Percentiles rank a stretch among this genome's conserved stretches.
These are phyloP conservation scores for Theobroma cacao DNA, from an alignment of 345 rosid species.

Conservation along the genomic window DNA sequence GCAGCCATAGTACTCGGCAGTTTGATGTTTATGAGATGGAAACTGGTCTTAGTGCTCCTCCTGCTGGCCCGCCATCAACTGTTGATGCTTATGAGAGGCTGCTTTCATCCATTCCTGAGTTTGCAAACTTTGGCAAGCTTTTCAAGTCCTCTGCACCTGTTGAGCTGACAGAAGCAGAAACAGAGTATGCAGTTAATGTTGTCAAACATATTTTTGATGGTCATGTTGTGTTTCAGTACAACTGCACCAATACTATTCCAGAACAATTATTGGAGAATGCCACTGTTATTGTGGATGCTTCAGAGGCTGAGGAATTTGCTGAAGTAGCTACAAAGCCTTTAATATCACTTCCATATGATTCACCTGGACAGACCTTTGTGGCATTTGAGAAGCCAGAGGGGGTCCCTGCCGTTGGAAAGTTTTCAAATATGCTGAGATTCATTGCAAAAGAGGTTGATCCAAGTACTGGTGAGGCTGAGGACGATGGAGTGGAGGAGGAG, in stretches of 20 bases:
- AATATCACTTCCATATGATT: slow-evolving; percentile 83
- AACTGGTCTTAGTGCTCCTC: slow-evolving; percentile 77
- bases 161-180: slow-evolving; percentile 97
- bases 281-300: slow-evolving; percentile 80
- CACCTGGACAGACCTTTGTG: slow-evolving; percentile 87
- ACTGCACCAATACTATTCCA: slow-evolving; percentile 93
- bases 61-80: slow-evolving; percentile 59
- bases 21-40: slow-evolving; percentile 37
- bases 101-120: slow-evolving; percentile 80
- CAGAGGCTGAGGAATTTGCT: slow-evolving; percentile 83
- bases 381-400: slow-evolving; percentile 90
- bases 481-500: slow-evolving; percentile 97
- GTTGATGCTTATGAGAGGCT: slow-evolving; percentile 79
- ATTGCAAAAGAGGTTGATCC: slow-evolving; percentile 97
- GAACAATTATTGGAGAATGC: slow-evolving; percentile 95
- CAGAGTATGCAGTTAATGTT: slow-evolving; percentile 93
- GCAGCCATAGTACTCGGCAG: slow-evolving; percentile 14
- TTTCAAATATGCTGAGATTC: slow-evolving; percentile 82
- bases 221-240: slow-evolving; percentile 92
- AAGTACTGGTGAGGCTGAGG: slow-evolving; percentile 84
- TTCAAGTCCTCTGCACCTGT: slow-evolving; percentile 95
- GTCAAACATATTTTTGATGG: slow-evolving; percentile 87
- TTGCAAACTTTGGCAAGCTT: slow-evolving; percentile 77
- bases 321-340: slow-evolving; percentile 70
- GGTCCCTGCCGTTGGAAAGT: slow-evolving; percentile 79